Percentiles rank a stretch among this genome's conserved stretches.
Evolutionary conservation across 352 stramenopile species (phyloP).

Genomic region (Phytophthora colocasiae): DNA sequence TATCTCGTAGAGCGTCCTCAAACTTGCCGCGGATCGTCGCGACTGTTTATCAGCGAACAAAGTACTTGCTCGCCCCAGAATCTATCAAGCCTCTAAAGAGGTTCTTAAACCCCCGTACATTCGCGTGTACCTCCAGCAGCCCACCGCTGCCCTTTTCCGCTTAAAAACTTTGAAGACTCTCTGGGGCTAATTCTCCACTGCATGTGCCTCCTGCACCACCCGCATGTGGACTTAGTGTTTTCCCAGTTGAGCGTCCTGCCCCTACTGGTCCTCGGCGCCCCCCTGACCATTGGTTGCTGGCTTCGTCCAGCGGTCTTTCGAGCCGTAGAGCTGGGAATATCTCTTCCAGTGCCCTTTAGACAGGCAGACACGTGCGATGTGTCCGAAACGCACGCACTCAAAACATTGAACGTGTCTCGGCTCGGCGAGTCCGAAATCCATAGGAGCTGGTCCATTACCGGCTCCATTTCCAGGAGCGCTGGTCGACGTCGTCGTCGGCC

Average conservation of each 20-base stretch:
- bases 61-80: slow-evolving; percentile 19
- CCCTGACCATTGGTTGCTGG: slow-evolving; percentile 5
- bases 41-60: slow-evolving; percentile 5
- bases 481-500: too few relatives aligned
- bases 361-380: slow-evolving; percentile 17
- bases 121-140: background rate
- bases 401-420: background rate
- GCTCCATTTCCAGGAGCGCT: background rate
- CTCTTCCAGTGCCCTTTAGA: background rate
- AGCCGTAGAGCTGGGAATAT: background rate
- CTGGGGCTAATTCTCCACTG: slow-evolving; percentile 25
- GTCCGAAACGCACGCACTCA: slow-evolving; percentile 5
- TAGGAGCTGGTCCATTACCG: background rate
- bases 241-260: too few relatives aligned
- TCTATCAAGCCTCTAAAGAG: slow-evolving; percentile 20
- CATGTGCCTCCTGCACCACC: too few relatives aligned
- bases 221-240: too few relatives aligned
- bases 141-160: slow-evolving; percentile 6
- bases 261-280: slow-evolving; percentile 33
- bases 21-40: slow-evolving; percentile 10
- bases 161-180: slow-evolving; percentile 13
- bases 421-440: slow-evolving; percentile 7
- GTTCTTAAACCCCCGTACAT: slow-evolving; percentile 6
- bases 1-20: background rate
- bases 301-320: slow-evolving; percentile 14